Conservation (phyloP, 2,329 filamentous ascomycete species). For the Curvularia hawaiiensis region DNA sequence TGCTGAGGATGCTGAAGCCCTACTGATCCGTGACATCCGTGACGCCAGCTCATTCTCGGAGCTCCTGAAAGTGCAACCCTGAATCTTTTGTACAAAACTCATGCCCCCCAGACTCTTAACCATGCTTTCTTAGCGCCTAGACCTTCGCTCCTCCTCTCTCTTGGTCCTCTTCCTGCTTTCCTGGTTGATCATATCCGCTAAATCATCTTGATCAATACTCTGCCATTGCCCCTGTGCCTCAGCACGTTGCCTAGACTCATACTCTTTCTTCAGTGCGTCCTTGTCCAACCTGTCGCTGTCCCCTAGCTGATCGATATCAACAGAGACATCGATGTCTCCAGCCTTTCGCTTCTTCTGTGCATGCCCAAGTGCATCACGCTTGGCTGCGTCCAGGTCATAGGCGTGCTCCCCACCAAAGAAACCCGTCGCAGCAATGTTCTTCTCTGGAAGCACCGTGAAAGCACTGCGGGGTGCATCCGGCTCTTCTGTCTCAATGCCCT, state of each 20-base stretch:
- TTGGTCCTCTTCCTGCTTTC: slow-evolving; percentile 91
- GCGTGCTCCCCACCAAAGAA: slow-evolving; percentile 96
- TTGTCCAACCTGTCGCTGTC: slow-evolving; percentile 79
- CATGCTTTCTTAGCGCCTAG: slow-evolving; percentile 54
- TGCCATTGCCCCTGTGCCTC: slow-evolving; percentile 67
- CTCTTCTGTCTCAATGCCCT: slow-evolving; percentile 86
- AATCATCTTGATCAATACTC: slow-evolving; percentile 83
- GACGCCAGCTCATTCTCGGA: slow-evolving; percentile 29
- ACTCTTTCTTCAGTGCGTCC: slow-evolving; percentile 79
- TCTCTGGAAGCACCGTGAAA: slow-evolving; percentile 89
- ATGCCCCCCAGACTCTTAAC: slow-evolving; percentile 15
- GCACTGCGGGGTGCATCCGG: slow-evolving; percentile 72
- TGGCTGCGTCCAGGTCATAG: slow-evolving; percentile 77
- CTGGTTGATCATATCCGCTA: slow-evolving; percentile 94
- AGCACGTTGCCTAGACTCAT: slow-evolving; percentile 72
- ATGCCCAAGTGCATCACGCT: slow-evolving; percentile 73
- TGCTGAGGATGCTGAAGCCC: slow-evolving; percentile 26
- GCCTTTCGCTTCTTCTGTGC: slow-evolving; percentile 85
- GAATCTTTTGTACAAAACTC: slow-evolving; percentile 32
- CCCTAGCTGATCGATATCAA: slow-evolving; percentile 82
- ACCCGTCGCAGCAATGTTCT: slow-evolving; percentile 80
- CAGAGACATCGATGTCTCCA: slow-evolving; percentile 89
- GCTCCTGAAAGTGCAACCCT: slow-evolving; percentile 22
- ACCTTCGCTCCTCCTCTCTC: slow-evolving; percentile 78
- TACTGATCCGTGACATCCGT: slow-evolving; percentile 23